A percentile compares a stretch with the other conserved stretches of the same genome.
Conservation (phyloP, 352 stramenopile species). For the Phytophthora constricta region DNA sequence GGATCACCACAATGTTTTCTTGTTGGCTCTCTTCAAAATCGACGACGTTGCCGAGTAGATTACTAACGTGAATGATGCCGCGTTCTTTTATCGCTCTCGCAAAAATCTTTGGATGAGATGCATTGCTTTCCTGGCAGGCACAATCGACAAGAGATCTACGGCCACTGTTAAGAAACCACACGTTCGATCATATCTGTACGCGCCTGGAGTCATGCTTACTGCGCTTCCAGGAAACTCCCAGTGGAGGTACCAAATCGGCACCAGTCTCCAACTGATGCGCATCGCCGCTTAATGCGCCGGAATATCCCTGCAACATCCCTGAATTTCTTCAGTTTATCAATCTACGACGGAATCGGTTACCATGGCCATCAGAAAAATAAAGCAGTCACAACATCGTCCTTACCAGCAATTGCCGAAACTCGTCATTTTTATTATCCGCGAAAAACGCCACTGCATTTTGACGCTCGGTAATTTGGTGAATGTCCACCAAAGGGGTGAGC, state of each 20-base stretch:
- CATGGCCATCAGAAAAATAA: background rate
- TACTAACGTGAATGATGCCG: conserved; percentile 64
- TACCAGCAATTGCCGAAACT: conserved; percentile 70
- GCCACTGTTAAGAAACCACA: background rate
- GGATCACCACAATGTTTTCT: conserved; percentile 69
- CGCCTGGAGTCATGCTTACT: too few relatives aligned
- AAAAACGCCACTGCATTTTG: conserved; percentile 73
- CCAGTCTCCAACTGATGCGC: conserved; percentile 73
- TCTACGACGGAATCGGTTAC: conserved; percentile 34
- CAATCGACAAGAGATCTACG: conserved; percentile 37
- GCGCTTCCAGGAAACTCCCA: conserved; percentile 58
- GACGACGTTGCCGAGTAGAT: conserved; percentile 85
- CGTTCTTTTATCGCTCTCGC: conserved; percentile 41
- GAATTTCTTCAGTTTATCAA: conserved; percentile 66
- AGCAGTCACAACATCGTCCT: background rate
- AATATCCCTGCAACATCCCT: conserved; percentile 73
- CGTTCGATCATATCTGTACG: too few relatives aligned
- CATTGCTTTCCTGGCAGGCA: conserved; percentile 20
- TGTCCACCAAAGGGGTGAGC: conserved; percentile 69
- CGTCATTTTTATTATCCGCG: conserved; percentile 49
- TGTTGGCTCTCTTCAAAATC: conserved; percentile 81
- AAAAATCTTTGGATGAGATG: conserved; percentile 43
- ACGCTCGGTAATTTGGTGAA: conserved; percentile 55
- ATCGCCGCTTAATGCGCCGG: conserved; percentile 63
- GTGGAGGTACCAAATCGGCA: conserved; percentile 64